Evolutionary conservation across 2,329 filamentous ascomycete species (phyloP).

Genomic region (Cytospora mali): DNA sequence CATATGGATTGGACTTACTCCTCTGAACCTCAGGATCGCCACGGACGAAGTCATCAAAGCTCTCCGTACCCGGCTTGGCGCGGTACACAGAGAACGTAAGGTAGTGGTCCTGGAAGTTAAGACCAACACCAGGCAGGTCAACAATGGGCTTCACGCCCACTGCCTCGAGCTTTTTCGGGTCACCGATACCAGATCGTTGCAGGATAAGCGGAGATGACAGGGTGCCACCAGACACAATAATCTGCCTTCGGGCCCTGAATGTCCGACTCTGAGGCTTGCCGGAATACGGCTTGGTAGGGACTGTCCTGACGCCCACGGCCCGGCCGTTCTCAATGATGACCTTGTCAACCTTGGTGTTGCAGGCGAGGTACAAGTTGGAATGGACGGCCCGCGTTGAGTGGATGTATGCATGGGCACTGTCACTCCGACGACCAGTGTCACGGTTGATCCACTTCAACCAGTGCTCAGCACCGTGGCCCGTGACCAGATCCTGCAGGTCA

Average conservation of each 20-base stretch:
- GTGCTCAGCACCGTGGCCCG: conserved; percentile 73
- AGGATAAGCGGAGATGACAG: conserved; percentile 75
- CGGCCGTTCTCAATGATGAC: conserved; percentile 72
- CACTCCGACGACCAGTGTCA: conserved; percentile 71
- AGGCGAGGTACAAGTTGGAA: conserved; percentile 70
- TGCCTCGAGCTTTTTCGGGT: conserved; percentile 70
- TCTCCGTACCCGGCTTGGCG: conserved; percentile 74
- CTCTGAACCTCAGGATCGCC: conserved; percentile 75
- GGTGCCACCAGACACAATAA: conserved; percentile 73
- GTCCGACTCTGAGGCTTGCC: conserved; percentile 48
- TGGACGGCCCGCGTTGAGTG: conserved; percentile 73
- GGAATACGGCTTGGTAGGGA: conserved; percentile 67
- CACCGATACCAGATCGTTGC: conserved; percentile 72
- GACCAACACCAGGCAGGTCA: conserved; percentile 71
- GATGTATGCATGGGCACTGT: conserved; percentile 77
- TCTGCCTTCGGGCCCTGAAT: conserved; percentile 72
- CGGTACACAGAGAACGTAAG: conserved; percentile 71
- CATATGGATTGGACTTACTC: conserved; percentile 38
- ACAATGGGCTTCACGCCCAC: conserved; percentile 70
- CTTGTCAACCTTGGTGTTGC: conserved; percentile 79
- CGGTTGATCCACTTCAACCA: conserved; percentile 88
- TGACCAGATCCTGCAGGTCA: conserved; percentile 72
- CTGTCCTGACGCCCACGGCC: conserved; percentile 71
- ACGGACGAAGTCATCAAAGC: conserved; percentile 78
- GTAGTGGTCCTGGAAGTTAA: conserved; percentile 79